A percentile compares a stretch with the other conserved stretches of the same genome.
Evolutionary conservation across 2,329 filamentous ascomycete genomes (phyloP).

Genomic region (Ophiostoma triangulosporum): DNA sequence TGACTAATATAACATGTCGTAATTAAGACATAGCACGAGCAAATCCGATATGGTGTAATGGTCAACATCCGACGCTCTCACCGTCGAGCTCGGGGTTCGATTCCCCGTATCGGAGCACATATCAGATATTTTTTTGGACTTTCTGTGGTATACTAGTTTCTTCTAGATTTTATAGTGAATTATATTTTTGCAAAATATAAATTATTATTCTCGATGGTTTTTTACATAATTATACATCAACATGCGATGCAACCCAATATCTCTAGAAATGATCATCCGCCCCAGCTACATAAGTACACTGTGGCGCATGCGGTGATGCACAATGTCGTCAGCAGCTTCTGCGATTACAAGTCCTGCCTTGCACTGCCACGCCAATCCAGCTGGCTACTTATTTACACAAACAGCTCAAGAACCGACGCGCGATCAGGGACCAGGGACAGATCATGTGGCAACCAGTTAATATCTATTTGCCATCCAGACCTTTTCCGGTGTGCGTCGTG

Average conservation of each 20-base stretch:
- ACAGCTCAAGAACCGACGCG: no score
- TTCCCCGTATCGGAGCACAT: constrained; percentile 14
- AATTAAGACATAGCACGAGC: no score
- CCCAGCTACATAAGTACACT: background rate
- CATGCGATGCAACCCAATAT: no score
- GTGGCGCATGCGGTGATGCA: background rate
- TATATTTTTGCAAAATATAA: no score
- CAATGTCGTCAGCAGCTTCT: background rate
- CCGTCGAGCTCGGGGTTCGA: constrained; percentile 15
- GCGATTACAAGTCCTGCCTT: background rate
- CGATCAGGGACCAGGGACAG: no score
- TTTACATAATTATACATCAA: background rate
- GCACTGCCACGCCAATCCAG: background rate
- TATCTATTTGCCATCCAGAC: no score
- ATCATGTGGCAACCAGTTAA: no score
- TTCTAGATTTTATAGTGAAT: background rate
- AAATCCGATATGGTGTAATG: constrained; percentile 16
- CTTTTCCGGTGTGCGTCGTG: no score
- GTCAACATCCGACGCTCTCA: constrained; percentile 15
- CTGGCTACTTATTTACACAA: no score
- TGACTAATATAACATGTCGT: background rate
- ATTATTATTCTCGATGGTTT: background rate
- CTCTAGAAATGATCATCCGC: no score
- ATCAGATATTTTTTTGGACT: background rate
- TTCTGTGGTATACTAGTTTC: background rate